A percentile compares a stretch with the other conserved stretches of the same genome.
These are phyloP conservation scores for Pythium folliculosum DNA, from an alignment of 352 stramenopile species.

Conservation along the genomic window DNA sequence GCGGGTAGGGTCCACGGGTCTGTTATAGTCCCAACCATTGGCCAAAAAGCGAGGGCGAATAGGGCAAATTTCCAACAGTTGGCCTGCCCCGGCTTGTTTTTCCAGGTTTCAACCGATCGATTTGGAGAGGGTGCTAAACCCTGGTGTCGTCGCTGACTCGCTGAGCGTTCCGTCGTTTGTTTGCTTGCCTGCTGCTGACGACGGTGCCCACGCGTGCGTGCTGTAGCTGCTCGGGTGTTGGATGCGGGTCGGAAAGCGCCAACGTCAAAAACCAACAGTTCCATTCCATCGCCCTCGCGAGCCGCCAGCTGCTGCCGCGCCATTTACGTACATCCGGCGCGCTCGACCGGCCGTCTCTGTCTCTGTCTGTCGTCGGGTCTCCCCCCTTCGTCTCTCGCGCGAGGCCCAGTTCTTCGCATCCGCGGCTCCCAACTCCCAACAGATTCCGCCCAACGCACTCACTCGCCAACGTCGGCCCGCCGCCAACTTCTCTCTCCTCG, in stretches of 20 bases:
- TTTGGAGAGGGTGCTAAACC: no score
- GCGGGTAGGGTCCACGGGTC: background rate
- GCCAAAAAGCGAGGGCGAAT: background rate
- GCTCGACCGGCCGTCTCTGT: background rate
- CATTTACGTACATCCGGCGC: background rate
- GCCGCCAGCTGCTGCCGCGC: background rate
- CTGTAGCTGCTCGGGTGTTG: background rate
- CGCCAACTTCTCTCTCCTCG: no score
- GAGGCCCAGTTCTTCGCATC: no score
- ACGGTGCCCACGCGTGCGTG: background rate
- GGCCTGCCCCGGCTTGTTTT: background rate
- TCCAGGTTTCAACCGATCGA: background rate
- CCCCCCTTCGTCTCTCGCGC: background rate
- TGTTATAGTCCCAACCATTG: background rate
- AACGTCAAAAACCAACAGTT: conserved; percentile 16
- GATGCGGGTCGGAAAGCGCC: conserved; percentile 1
- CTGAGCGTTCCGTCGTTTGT: background rate
- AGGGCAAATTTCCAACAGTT: background rate
- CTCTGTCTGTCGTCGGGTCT: background rate
- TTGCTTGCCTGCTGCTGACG: conserved; percentile 3
- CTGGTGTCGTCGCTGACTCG: background rate
- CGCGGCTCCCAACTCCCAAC: conserved; percentile 4
- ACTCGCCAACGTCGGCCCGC: conserved; percentile 24
- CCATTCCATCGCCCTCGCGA: conserved; percentile 5
- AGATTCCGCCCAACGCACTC: background rate